Evolutionary conservation across 108 stramenopile species (phyloP).

Genomic region (Nitzschia putrida): DNA sequence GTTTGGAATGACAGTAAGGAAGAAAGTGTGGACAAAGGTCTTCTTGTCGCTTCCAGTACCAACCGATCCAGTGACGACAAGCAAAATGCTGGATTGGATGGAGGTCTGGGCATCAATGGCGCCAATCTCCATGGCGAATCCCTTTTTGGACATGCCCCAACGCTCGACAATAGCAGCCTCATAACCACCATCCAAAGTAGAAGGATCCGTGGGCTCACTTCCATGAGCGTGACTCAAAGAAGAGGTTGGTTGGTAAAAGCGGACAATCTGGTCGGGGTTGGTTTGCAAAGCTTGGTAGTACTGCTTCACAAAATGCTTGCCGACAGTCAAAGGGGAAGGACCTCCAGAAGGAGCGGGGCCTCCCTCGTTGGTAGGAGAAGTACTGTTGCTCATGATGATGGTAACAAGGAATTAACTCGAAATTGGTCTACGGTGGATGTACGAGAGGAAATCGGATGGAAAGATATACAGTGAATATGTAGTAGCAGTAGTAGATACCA

Average conservation of each 20-base stretch:
- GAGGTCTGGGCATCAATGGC: slow-evolving; percentile 86
- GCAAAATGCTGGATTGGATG: slow-evolving; percentile 64
- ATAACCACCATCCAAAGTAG: slow-evolving; percentile 24
- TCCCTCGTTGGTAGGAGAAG: not conserved
- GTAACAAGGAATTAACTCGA: no score
- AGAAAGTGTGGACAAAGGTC: slow-evolving; percentile 81
- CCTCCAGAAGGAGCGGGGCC: slow-evolving; percentile 26
- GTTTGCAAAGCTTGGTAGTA: slow-evolving; percentile 75
- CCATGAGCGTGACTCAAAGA: slow-evolving; percentile 55
- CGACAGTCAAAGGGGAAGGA: slow-evolving; percentile 62
- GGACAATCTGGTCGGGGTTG: slow-evolving; percentile 54
- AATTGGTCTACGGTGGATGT: no score
- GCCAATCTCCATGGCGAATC: slow-evolving; percentile 54
- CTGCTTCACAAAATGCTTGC: slow-evolving; percentile 72
- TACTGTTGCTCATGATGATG: no score
- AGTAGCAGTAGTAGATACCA: no score
- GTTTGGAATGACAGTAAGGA: slow-evolving; percentile 49
- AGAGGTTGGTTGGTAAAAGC: slow-evolving; percentile 65
- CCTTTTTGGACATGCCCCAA: slow-evolving; percentile 35
- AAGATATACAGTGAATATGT: not conserved
- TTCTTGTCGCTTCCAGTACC: slow-evolving; percentile 22
- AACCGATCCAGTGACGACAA: slow-evolving; percentile 77
- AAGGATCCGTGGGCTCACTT: slow-evolving; percentile 44
- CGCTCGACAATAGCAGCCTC: slow-evolving; percentile 11
- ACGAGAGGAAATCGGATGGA: not conserved